Base-by-base conservation (phyloP, 306 rosid species). In the Acacia melanoxylon region DNA sequence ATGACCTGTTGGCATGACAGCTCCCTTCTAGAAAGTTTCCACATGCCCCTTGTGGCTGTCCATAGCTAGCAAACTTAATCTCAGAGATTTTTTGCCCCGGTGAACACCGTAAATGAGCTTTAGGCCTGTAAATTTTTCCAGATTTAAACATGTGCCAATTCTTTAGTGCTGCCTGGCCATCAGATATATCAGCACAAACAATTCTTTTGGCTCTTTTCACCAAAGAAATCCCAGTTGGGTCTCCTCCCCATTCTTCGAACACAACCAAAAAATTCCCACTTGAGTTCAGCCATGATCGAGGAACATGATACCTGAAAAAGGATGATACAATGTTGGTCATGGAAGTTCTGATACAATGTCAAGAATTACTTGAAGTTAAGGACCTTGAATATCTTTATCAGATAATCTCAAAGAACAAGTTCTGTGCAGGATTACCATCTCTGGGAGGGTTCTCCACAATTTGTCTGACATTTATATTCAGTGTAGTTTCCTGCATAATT, bases 171-270 rank as follows among this genome's bases (percentile, higher is more conserved):
- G 90, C 92, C 66, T 89, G 91, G 51, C 85, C 91, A 78, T 91
- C 92, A 84, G 66, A 83, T 78, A 91, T 86, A 87, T 89, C 85
- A 81, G 94, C 86, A 77, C 95, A 91, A 66, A 86, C 91, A 81
- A 86, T 87, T 71, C 20, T 85, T 78, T 83, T 83, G 42, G 85
- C 40, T 87, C 97, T 88, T 86, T 81, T 88, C 68, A 90, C 97
- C 87, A 95, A 80, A 49, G 94, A 80, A 76, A 95, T 90, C 82
- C 90, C 88, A 12, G 40, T 24, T 11, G 99, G 93, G 41, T 95
- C 94, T 33, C 98, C 98, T 20, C 99, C 99, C 93, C 83, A 90
- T 85, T 95, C 99, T 81, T 95, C 99, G 59, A 95, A 92, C 86
- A 95, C 90, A 37, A 93, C 96, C 84, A 95, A 68, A 41, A 90